These are phyloP conservation scores for Daedaleopsis sinensis DNA, from an alignment of 768 basidiomycete genomes.

Conservation along the genomic window DNA sequence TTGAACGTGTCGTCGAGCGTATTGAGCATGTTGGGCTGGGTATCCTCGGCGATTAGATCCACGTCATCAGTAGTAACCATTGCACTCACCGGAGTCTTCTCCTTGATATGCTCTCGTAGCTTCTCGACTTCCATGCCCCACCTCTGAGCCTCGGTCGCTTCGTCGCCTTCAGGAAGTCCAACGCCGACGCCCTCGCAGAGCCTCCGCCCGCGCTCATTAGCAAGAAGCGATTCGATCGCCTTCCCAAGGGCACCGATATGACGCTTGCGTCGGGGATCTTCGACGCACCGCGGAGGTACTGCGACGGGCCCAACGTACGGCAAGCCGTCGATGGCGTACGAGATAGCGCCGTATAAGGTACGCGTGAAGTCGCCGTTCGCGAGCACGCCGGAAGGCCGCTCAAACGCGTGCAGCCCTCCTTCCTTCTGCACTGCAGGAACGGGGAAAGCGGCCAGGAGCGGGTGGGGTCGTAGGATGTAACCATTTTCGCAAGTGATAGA, in stretches of 20 bases:
- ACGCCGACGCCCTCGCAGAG: slow-evolving; percentile 59
- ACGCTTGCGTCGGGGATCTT: slow-evolving; percentile 74
- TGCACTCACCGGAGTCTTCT: slow-evolving; percentile 44
- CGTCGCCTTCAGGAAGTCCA: slow-evolving; percentile 39
- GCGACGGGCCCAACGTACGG: slow-evolving; percentile 79
- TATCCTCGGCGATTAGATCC: background rate
- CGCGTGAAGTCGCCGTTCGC: slow-evolving; percentile 14
- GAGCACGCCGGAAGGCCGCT: background rate
- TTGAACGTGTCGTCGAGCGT: slow-evolving; percentile 75
- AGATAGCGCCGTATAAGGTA: slow-evolving; percentile 28
- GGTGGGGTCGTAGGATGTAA: slow-evolving; percentile 65
- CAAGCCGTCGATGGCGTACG: slow-evolving; percentile 56
- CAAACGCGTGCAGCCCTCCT: slow-evolving; percentile 10
- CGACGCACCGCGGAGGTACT: slow-evolving; percentile 73
- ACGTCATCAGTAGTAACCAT: background rate
- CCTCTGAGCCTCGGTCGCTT: slow-evolving; percentile 71
- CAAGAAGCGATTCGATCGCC: slow-evolving; percentile 65
- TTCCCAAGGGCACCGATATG: slow-evolving; percentile 78
- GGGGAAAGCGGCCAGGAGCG: slow-evolving; percentile 38
- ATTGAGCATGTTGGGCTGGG: slow-evolving; percentile 54
- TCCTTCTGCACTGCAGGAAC: slow-evolving; percentile 46
- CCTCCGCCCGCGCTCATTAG: slow-evolving; percentile 63
- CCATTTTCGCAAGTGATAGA: slow-evolving; percentile 66
- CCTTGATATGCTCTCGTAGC: slow-evolving; percentile 59
- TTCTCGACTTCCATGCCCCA: slow-evolving; percentile 73